Evolutionary conservation across 1,284 basidiomycete genomes (phyloP), one percentile per base, ranked within the genome.

Genomic region (Phlebopus sp.): DNA sequence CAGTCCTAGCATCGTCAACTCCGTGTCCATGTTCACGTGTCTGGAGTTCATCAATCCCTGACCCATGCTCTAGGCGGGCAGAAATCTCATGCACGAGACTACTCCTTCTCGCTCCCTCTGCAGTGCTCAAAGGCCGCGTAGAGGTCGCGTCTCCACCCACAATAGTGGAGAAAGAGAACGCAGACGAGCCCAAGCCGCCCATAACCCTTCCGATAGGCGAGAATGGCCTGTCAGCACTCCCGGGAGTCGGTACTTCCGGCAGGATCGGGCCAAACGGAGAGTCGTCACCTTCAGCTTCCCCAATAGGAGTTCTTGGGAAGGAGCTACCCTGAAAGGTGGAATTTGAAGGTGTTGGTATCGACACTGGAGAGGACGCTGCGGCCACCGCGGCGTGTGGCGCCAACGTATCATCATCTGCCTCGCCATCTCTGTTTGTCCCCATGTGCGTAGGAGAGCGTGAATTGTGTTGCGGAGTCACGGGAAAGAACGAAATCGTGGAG

Each of bases 201-300:
- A 62, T 55, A 21, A 53, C 49, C 31, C 57, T 51, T 10, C 55
- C 51, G 2, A 63, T 53, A 3, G 64, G 61, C 1, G 61, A 63
- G 35, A 63, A 67, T 1, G 61, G 61, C 9, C 55, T 48, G 10
- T 62, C 47, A 9, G 58, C 58, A 13, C 67, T 60, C 25, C 59
- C 57, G n/a, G 61, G 53, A 23, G 59, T 63, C 4, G 61, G 55
- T 0, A 62, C 63, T 34, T 67, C 62, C 0, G 59, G 65, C 38
- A 63, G 52, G 36, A 63, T 50, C 13, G 65, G 65, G 11, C 65
- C 62, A 23, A 63, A 63, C 10, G 62, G 62, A 21, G 59, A 65
- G 21, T 62, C 60, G 30, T 65, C 61, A 5, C 42, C 51, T 47
- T 46, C 17, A 19, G n/a, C n/a, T n/a, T n/a, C n/a, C n/a, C n/a